Base-by-base conservation (phyloP, 164 flowering plant species). In the Saururus chinensis region DNA sequence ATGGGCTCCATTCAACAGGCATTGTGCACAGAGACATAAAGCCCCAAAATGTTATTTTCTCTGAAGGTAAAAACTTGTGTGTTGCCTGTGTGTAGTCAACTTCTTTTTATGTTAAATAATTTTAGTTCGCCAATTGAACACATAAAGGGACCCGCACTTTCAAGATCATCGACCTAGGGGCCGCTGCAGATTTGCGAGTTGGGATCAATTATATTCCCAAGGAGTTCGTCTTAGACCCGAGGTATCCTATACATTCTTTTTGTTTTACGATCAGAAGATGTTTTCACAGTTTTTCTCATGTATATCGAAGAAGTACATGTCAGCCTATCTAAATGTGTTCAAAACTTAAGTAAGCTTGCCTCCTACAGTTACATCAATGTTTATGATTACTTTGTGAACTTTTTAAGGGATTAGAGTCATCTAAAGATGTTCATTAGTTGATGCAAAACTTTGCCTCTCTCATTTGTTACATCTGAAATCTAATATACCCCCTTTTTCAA, bases 91-190 rank as follows among this genome's bases (percentile, higher is more conserved):
- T 45, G 49, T 2, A 45, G 14, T 12, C 14, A 45, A 10, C 49
- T 45, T 41, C 12, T 8, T 45, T 17, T 45, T 45, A 45, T 12
- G 49, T 45, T 12, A 12, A 49, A 22, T 51, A 21, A 30, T 52
- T 54, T 19, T 51, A 42, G 64, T 17, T 16, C 21, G 12, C 37
- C 35, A 20, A 53, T 25, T 19, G 66, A 74, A 60, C 57, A n/a
- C 71, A 62, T 53, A 53, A 87, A 92, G 98, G 83, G 19, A 68
- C 92, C 68, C 89, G 96, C 16, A 81, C 86, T 53, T 93, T 93
- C 80, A 93, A 93, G 78, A 90, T 93, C 69, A 93, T 93, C 68
- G 99, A 93, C 81, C 95, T 93, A 59, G 99, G 99, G 57, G 99
- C 96, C 64, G 97, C 99, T 40, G 75, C 99, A 25, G 99, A 93